Conservation (phyloP, 257 asterid species). For the Linaria vulgaris region DNA sequence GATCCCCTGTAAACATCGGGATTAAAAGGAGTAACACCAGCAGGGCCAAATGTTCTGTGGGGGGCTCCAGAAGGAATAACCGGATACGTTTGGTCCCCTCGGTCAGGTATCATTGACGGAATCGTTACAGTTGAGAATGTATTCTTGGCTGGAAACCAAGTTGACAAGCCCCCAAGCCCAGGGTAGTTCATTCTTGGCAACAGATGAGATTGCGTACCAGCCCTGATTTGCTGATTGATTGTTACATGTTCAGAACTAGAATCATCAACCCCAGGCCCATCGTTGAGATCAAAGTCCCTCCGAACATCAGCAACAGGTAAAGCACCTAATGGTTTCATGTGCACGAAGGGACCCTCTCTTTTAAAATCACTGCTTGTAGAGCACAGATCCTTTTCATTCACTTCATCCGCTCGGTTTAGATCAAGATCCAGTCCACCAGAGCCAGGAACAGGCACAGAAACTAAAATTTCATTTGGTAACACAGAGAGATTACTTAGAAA, state of each 20-base stretch:
- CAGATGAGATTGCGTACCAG: slow-evolving; percentile 43
- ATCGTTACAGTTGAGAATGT: slow-evolving; percentile 52
- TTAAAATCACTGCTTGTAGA: slow-evolving; percentile 35
- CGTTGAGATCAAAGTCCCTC: slow-evolving; percentile 52
- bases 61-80: slow-evolving; percentile 56
- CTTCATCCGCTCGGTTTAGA: slow-evolving; percentile 52
- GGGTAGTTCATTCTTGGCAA: slow-evolving; percentile 38
- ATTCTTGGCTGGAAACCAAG: slow-evolving; percentile 73
- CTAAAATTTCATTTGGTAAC: slow-evolving; percentile 14
- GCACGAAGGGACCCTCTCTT: slow-evolving; percentile 21
- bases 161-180: slow-evolving; percentile 54
- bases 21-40: slow-evolving; percentile 47
- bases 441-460: slow-evolving; percentile 27
- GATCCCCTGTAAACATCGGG: slow-evolving; percentile 79
- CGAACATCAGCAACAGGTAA: slow-evolving; percentile 34
- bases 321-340: slow-evolving; percentile 24
- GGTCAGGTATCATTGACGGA: slow-evolving; percentile 60
- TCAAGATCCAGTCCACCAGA: slow-evolving; percentile 50
- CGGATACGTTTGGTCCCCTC: slow-evolving; percentile 49
- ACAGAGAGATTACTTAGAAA: slow-evolving; percentile 12
- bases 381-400: slow-evolving; percentile 36
- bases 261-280: slow-evolving; percentile 52
- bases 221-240: slow-evolving; percentile 33
- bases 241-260: slow-evolving; percentile 26
- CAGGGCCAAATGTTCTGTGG: slow-evolving; percentile 59